phyloP scores from a whole-genome alignment of 345 rosid species.

The Cardiospermum halicacabum region DNA sequence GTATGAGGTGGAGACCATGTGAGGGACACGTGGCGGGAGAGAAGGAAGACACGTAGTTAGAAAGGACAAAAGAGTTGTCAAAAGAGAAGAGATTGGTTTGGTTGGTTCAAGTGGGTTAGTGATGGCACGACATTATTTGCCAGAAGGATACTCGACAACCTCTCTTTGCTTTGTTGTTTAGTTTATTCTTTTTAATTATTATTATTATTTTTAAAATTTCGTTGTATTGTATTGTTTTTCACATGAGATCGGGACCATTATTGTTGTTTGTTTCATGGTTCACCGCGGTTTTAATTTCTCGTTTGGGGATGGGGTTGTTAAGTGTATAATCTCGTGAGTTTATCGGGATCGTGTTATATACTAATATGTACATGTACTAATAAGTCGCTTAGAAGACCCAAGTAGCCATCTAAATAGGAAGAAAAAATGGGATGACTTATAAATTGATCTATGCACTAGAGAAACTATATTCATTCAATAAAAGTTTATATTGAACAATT shows the following conservation, averaged over 20 bases:
- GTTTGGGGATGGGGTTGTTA: too few species aligned
- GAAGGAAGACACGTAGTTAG: neutral
- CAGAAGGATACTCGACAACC: conserved; percentile 12
- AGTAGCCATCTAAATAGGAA: too few species aligned
- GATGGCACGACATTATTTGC: neutral
- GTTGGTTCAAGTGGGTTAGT: neutral
- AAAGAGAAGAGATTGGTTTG: neutral
- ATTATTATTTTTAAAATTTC: neutral
- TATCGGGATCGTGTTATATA: too few species aligned
- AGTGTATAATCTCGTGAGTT: too few species aligned
- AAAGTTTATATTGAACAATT: too few species aligned
- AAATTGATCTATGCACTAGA: too few species aligned
- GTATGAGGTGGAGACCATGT: conserved; percentile 10
- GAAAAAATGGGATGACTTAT: too few species aligned
- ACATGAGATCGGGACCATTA: conserved; percentile 3
- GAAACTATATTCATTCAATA: too few species aligned
- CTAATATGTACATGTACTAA: too few species aligned
- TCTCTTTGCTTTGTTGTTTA: conserved; percentile 1
- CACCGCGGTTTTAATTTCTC: neutral
- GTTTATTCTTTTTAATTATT: neutral
- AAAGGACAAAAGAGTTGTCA: conserved; percentile 29
- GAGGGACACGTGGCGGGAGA: conserved; percentile 22
- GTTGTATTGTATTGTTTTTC: neutral
- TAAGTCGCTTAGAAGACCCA: too few species aligned
- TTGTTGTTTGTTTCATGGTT: neutral